These are phyloP conservation scores for Paecilomyces dactylethromorphus DNA, from an alignment of 2,329 filamentous ascomycete species.

Conservation along the genomic window DNA sequence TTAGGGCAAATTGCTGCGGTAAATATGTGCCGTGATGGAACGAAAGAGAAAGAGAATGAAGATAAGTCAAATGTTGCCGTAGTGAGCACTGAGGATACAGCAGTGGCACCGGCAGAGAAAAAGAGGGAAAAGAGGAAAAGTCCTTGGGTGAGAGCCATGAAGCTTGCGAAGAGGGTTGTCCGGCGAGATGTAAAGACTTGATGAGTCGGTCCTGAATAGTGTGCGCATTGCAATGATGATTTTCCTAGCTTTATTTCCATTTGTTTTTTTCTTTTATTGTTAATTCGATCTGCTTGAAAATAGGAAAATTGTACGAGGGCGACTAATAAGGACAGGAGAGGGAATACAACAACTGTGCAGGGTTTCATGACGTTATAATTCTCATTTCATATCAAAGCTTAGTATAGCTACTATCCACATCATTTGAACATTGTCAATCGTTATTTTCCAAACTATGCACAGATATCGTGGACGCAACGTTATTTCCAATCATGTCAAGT, in stretches of 20 bases:
- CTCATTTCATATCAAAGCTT: too few relatives aligned
- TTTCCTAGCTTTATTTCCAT: not conserved
- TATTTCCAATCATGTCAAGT: too few relatives aligned
- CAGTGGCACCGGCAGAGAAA: not conserved
- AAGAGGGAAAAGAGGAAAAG: not conserved
- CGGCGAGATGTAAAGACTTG: not conserved
- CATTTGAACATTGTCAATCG: too few relatives aligned
- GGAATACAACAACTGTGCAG: too few relatives aligned
- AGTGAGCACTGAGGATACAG: slow-evolving; percentile 13
- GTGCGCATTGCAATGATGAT: not conserved
- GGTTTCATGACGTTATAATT: too few relatives aligned
- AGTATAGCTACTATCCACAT: too few relatives aligned
- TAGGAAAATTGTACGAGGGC: too few relatives aligned
- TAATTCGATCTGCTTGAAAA: too few relatives aligned
- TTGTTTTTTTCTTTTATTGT: not conserved
- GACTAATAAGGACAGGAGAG: too few relatives aligned
- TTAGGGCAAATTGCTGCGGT: slow-evolving; percentile 34
- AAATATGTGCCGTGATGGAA: slow-evolving; percentile 14
- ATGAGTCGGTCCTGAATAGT: not conserved
- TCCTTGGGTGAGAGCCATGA: slow-evolving; percentile 18
- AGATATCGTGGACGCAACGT: too few relatives aligned
- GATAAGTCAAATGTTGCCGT: slow-evolving; percentile 10
- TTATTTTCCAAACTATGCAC: too few relatives aligned
- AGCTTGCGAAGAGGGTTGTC: slow-evolving; percentile 18
- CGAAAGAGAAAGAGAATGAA: slow-evolving; percentile 13